Percentiles rank a stretch among this genome's conserved stretches.
Conservation (phyloP, 768 basidiomycete species). For the Rhizopogon rudus region DNA sequence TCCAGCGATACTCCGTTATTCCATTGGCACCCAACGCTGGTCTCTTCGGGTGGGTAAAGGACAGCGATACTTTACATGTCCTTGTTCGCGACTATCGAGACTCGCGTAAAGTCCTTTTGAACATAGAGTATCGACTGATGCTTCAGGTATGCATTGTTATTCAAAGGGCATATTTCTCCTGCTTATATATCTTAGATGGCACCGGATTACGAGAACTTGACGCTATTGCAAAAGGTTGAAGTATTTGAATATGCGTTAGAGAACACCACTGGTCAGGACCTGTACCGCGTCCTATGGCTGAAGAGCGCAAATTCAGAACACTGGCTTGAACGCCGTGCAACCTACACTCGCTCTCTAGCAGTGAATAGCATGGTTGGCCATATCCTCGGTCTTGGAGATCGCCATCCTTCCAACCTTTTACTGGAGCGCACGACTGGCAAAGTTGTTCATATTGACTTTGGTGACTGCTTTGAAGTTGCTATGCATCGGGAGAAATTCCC, state of each 20-base stretch:
- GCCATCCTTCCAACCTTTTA: conserved; percentile 93
- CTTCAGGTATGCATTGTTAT: conserved; percentile 69
- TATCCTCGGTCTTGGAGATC: conserved; percentile 95
- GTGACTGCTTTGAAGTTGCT: conserved; percentile 97
- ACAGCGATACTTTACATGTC: conserved; percentile 93
- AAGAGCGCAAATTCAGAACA: conserved; percentile 95
- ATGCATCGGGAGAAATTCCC: conserved; percentile 99
- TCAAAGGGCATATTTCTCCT: conserved; percentile 51
- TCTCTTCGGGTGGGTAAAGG: conserved; percentile 91
- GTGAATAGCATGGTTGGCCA: conserved; percentile 99
- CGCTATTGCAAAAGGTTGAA: conserved; percentile 94
- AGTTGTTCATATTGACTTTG: conserved; percentile 95
- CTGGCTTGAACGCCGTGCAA: conserved; percentile 94
- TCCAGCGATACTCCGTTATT: conserved; percentile 89
- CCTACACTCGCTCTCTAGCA: conserved; percentile 92
- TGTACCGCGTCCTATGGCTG: conserved; percentile 95
- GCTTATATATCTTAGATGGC: conserved; percentile 69
- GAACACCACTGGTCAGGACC: conserved; percentile 96
- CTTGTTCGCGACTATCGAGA: conserved; percentile 96
- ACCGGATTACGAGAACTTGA: conserved; percentile 94
- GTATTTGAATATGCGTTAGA: conserved; percentile 98
- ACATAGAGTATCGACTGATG: conserved; percentile 99
- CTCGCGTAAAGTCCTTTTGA: conserved; percentile 90
- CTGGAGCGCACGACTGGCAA: conserved; percentile 90
- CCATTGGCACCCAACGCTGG: conserved; percentile 96